phyloP scores from a whole-genome alignment of 306 rosid species.

The Herpetospermum pedunculosum region DNA sequence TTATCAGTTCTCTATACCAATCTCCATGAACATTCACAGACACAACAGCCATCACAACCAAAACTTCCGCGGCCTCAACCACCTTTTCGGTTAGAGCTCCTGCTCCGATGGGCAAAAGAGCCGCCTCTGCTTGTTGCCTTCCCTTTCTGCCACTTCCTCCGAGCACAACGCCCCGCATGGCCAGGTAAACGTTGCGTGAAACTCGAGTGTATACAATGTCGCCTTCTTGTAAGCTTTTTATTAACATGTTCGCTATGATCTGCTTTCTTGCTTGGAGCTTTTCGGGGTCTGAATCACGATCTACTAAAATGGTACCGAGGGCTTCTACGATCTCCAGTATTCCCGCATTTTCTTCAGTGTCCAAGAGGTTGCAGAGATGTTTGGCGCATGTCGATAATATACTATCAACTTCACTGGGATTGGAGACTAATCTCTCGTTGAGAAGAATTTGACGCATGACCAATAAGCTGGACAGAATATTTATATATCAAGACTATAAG shows the following conservation, averaged over 20 bases:
- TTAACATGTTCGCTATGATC: slow-evolving; percentile 21
- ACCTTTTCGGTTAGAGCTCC: slow-evolving; percentile 9
- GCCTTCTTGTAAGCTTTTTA: slow-evolving; percentile 21
- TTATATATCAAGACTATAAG: background rate
- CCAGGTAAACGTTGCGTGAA: slow-evolving; percentile 13
- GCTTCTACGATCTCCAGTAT: slow-evolving; percentile 19
- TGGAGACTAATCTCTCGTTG: slow-evolving; percentile 15
- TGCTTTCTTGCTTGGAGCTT: slow-evolving; percentile 20
- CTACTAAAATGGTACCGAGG: background rate
- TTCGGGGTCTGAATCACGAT: background rate
- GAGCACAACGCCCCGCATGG: slow-evolving; percentile 21
- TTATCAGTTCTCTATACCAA: slow-evolving; percentile 22
- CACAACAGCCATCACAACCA: slow-evolving; percentile 22
- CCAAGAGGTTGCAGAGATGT: slow-evolving; percentile 14
- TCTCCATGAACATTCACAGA: slow-evolving; percentile 22
- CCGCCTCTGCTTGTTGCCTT: slow-evolving; percentile 14
- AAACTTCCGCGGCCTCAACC: slow-evolving; percentile 19
- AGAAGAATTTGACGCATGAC: slow-evolving; percentile 19
- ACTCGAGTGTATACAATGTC: slow-evolving; percentile 17
- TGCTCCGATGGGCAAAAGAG: slow-evolving; percentile 20
- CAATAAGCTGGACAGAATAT: slow-evolving; percentile 15
- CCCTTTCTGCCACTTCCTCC: slow-evolving; percentile 24
- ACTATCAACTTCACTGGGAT: slow-evolving; percentile 10
- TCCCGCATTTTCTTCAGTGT: slow-evolving; percentile 13
- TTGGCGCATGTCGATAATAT: slow-evolving; percentile 10